Evolutionary conservation across 176 grass and related monocot genomes (phyloP).

Genomic region (Bonia amplexicaulis): DNA sequence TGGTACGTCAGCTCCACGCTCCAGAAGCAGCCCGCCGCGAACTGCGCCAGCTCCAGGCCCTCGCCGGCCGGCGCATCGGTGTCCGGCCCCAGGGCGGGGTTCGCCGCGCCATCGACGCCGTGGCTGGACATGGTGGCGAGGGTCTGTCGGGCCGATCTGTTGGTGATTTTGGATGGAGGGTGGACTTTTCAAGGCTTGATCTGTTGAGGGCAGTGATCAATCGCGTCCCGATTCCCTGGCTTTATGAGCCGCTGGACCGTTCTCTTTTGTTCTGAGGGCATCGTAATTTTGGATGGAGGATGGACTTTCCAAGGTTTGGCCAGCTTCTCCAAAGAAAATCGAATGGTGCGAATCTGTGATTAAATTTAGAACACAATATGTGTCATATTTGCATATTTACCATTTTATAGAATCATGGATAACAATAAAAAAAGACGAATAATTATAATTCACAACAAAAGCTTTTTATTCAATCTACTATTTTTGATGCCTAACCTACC

Average conservation of each 20-base stretch:
- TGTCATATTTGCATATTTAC: background rate
- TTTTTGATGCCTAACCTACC: too few relatives aligned
- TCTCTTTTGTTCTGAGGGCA: background rate
- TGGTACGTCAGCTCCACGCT: slow-evolving; percentile 86
- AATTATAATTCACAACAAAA: too few relatives aligned
- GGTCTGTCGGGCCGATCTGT: background rate
- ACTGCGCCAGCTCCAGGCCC: slow-evolving; percentile 68
- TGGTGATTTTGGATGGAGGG: background rate
- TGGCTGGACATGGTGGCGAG: slow-evolving; percentile 1
- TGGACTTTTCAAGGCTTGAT: background rate
- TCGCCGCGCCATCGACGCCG: background rate
- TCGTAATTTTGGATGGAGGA: background rate
- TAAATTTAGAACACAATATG: background rate
- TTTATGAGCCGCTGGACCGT: background rate
- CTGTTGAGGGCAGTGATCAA: background rate
- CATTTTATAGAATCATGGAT: too few relatives aligned
- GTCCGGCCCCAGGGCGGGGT: slow-evolving; percentile 53
- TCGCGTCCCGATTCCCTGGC: background rate
- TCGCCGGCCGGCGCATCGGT: slow-evolving; percentile 44
- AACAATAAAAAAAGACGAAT: too few relatives aligned
- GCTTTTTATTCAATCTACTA: too few relatives aligned
- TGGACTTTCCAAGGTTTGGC: too few relatives aligned
- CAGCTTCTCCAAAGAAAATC: background rate
- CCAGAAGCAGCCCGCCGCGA: slow-evolving; percentile 96
- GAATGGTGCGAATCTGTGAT: background rate